Percentiles rank a stretch among this genome's conserved stretches.
phyloP scores from a whole-genome alignment of 805 yeast species.

The Candida broadrunensis region DNA sequence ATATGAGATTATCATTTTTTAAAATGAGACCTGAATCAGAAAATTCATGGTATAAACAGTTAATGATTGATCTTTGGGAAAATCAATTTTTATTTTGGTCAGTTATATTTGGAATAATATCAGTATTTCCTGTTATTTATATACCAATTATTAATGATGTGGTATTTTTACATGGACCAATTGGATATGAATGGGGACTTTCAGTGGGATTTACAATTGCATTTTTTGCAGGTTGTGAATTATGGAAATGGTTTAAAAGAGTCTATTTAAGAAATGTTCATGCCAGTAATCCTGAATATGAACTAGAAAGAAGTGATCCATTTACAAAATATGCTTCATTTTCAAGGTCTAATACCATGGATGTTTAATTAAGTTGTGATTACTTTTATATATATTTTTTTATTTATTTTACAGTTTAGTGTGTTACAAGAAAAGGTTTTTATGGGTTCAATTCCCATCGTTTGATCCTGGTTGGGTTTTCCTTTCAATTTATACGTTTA shows the following conservation, averaged over 20 bases:
- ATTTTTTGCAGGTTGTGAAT: conserved; percentile 61
- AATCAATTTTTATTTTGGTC: conserved; percentile 85
- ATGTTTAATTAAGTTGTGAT: conserved; percentile 1
- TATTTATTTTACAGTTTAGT: no score
- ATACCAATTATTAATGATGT: conserved; percentile 81
- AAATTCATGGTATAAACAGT: conserved; percentile 52
- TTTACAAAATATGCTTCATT: conserved; percentile 61
- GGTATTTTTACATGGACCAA: conserved; percentile 71
- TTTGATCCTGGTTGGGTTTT: conserved; percentile 5
- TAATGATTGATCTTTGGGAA: conserved; percentile 62
- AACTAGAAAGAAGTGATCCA: conserved; percentile 60
- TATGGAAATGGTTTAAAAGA: conserved; percentile 68
- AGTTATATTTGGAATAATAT: conserved; percentile 60
- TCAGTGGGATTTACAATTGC: conserved; percentile 56
- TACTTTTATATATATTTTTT: conserved; percentile 1
- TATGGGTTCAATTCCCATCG: conserved; percentile 3
- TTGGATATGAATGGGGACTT: conserved; percentile 80
- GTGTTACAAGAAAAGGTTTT: conserved; percentile 2
- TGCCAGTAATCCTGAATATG: conserved; percentile 59
- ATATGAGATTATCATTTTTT: conserved; percentile 67
- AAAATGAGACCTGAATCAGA: conserved; percentile 65
- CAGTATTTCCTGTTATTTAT: conserved; percentile 79
- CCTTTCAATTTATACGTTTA: not conserved
- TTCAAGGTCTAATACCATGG: conserved; percentile 50
- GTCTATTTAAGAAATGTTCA: conserved; percentile 39